A percentile compares a stretch with the other conserved stretches of the same genome.
phyloP scores from a whole-genome alignment of 1,284 basidiomycete species.

The Schizophyllum commune region DNA sequence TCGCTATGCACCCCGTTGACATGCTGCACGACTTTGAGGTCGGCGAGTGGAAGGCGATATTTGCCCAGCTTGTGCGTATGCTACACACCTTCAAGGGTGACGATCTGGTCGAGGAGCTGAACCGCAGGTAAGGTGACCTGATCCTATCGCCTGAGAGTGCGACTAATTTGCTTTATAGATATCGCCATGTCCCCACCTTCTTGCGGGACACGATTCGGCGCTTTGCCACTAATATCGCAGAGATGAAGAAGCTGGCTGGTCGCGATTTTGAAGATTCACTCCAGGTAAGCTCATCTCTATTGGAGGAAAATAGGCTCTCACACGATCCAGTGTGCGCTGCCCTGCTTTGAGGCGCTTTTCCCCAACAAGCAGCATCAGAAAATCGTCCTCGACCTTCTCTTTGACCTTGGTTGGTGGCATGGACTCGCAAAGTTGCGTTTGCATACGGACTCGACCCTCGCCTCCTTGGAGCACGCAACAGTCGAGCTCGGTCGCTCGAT shows the following conservation, averaged over 20 bases:
- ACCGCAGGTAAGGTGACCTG: background rate
- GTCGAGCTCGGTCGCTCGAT: background rate
- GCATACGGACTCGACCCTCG: conserved; percentile 4
- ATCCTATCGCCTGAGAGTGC: too few species aligned
- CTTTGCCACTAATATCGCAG: conserved; percentile 22
- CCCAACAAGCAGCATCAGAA: background rate
- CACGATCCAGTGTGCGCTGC: too few species aligned
- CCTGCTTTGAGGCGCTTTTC: conserved; percentile 11
- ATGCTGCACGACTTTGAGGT: background rate
- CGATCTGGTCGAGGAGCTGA: background rate
- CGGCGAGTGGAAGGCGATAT: background rate
- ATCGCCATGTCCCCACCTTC: conserved; percentile 20
- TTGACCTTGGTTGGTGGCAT: conserved; percentile 9
- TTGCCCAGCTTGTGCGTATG: background rate
- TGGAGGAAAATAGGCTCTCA: too few species aligned
- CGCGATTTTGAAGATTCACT: conserved; percentile 25
- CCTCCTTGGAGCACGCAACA: background rate
- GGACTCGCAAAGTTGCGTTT: conserved; percentile 10
- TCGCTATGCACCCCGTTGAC: background rate
- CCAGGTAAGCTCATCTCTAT: background rate
- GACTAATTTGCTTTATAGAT: too few species aligned
- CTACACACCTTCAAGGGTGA: background rate
- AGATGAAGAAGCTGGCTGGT: conserved; percentile 25
- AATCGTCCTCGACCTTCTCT: conserved; percentile 5
- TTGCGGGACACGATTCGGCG: conserved; percentile 21